Base-by-base conservation (phyloP, 768 basidiomycete genomes). In the Candolleomyces aberdarensis region DNA sequence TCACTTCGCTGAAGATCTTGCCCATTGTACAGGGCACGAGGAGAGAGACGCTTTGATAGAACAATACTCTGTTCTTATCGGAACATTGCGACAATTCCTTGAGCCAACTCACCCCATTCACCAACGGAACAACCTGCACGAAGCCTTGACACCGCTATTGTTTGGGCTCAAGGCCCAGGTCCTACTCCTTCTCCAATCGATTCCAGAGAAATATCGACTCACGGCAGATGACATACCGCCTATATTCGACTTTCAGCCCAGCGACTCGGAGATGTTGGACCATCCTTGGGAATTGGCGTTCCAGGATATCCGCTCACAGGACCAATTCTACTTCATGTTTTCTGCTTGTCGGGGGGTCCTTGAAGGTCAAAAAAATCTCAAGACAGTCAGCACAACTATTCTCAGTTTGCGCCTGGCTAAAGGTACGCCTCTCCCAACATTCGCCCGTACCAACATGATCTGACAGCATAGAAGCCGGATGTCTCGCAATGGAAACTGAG, bases 241-340 rank as follows among this genome's bases (percentile, higher is more conserved):
- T 4, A 4, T 2, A 54, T 36, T 10, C 29, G 26, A 54, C 31
- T 39, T 54, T 20, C 13, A 39, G 5, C 10, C 52, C 32, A 13
- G 10, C 11, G 52, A n/a, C n/a, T n/a, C n/a, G 15, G 57, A 59
- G 29, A 9, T 59, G 19, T 13, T 7, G 3, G 48, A 59, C 15
- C 13, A 32, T 11, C 58, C 58, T 32, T 59, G 58, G 58, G 48
- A 59, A n/a, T 15, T 50, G 39, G 13, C 48, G 5, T 29, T 51
- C 20, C 47, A 26, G 15, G 49, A 49, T 40, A 52, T 50, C n/a
- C 29, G 48, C 13, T 51, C 58, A 6, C 32, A 11, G 10, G 29
- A 57, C 26, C 43, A 44, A 3, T 10, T 57, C 1, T 44, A 49
- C 22, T 22, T 57, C 6, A 17, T 31, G 22, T 3, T 57, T 6